Conservation (phyloP, 2,329 filamentous ascomycete genomes). For the Pseudogymnoascus sp. region DNA sequence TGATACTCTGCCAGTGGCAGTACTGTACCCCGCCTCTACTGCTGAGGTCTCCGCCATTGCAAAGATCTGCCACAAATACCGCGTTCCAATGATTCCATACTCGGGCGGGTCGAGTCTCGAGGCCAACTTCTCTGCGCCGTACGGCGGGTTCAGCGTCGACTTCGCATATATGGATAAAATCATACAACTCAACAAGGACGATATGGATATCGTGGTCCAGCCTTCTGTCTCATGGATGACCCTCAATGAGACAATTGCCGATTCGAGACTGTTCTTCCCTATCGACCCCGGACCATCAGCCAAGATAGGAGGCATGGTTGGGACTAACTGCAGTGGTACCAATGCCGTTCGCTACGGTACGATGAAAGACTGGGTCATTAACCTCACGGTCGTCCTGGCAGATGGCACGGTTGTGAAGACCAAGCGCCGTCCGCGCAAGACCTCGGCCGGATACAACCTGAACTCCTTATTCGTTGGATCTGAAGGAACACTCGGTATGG, state of each 20-base stretch:
- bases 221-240: constrained; percentile 90
- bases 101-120: constrained; percentile 82
- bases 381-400: constrained; percentile 71
- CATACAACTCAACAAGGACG: constrained; percentile 69
- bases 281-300: constrained; percentile 68
- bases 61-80: constrained; percentile 68
- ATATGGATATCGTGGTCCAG: constrained; percentile 90
- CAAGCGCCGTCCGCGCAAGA: constrained; percentile 67
- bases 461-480: constrained; percentile 74
- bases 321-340: constrained; percentile 70
- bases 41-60: constrained; percentile 53
- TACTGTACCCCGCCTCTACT: constrained; percentile 56
- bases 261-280: constrained; percentile 78
- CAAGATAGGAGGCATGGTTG: constrained; percentile 77
- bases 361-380: constrained; percentile 84
- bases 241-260: constrained; percentile 64
- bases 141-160: constrained; percentile 82
- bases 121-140: constrained; percentile 81
- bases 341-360: constrained; percentile 77
- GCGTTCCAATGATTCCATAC: constrained; percentile 75
- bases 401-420: constrained; percentile 77
- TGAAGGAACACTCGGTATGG: constrained; percentile 72
- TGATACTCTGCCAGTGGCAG: constrained; percentile 53
- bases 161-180: constrained; percentile 84
- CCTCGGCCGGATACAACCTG: constrained; percentile 75